A percentile compares a stretch with the other conserved stretches of the same genome.
These are phyloP conservation scores for Coccomyxa sp. DNA, from an alignment of 139 green algal species.

Conservation along the genomic window DNA sequence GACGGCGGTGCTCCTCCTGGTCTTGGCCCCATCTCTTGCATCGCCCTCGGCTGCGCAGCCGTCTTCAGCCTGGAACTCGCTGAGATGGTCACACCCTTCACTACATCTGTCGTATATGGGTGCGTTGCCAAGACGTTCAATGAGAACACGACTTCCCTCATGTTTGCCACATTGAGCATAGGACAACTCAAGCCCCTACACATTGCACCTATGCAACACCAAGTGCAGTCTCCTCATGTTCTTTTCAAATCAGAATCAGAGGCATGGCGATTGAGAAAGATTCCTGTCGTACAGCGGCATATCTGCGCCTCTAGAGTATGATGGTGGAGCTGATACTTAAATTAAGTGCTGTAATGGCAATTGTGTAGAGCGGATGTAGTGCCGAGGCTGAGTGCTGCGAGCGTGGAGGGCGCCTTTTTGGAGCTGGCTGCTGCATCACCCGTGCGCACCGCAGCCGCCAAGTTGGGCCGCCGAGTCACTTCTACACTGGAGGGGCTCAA, in stretches of 20 bases:
- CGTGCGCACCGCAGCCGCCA: constrained; percentile 18
- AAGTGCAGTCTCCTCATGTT: too few relatives aligned
- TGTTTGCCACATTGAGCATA: not conserved
- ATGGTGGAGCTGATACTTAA: constrained; percentile 1
- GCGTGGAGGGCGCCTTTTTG: constrained; percentile 44
- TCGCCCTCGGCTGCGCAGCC: constrained; percentile 42
- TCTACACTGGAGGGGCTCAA: constrained; percentile 16
- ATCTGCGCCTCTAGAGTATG: not conserved
- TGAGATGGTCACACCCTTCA: constrained; percentile 17
- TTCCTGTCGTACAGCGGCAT: not conserved
- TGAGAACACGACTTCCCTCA: not conserved
- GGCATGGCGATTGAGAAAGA: not conserved
- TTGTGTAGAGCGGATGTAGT: constrained; percentile 22
- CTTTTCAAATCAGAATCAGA: too few relatives aligned
- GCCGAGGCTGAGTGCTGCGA: constrained; percentile 39
- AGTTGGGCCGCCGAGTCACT: constrained; percentile 6
- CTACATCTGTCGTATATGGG: constrained; percentile 40
- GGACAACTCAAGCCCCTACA: too few relatives aligned
- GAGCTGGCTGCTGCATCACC: constrained; percentile 30
- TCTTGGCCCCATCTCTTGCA: constrained; percentile 26
- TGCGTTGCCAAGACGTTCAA: not conserved
- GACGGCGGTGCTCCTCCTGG: constrained; percentile 16
- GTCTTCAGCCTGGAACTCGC: constrained; percentile 39
- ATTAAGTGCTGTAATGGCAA: not conserved
- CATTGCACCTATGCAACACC: too few relatives aligned